Evolutionary conservation across 208 protist genomes (phyloP), one percentile per base, ranked within the genome.

Genomic region (Wallacemonas collosoma): DNA sequence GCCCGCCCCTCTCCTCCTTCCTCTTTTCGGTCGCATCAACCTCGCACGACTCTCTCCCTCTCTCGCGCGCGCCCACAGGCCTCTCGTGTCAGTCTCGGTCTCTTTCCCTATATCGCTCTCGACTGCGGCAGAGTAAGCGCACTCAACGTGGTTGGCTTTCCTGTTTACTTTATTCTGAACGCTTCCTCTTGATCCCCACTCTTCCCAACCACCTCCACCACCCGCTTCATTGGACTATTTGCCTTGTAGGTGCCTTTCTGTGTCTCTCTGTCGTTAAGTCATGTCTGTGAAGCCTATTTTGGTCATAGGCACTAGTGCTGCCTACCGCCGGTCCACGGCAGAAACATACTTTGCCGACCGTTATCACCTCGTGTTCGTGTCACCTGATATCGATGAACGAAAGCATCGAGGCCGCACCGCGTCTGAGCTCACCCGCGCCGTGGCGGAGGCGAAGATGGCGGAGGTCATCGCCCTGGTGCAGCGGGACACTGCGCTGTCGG

Each of bases 371-470:
- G 63, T 79, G 9, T 94, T 82, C 56, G 9, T 90, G 1, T 85
- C 89, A 17, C 92, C 92, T 15, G 89, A 93, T 43, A 95, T 97
- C 72, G 88, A 97, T 54, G 92, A 97, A 75, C 93, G 93, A 66
- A 73, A 68, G 15, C 70, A 84, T 26, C 86, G 90, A n/a, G 44
- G 71, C 17, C 17, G 55, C 53, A 81, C 93, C 73, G 76, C 92
- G 2, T 80, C 73, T 55, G 39, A 70, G 4, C 76, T 97, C 14
- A 97, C 92, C 1, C 48, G 70, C 50, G 38, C 50, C 43, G 75
- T 89, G 45, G 73, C 83, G 26, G 40, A 75, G n/a, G 74, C 77
- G 4, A 87, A 87, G 60, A 73, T 83, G 75, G 43, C 71, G 35
- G 68, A 41, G 38, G 57, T 84, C 9, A 75, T 90, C 53, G 73